Base-by-base conservation (phyloP, 805 yeast species). In the Zygoascus bituminiphila region DNA sequence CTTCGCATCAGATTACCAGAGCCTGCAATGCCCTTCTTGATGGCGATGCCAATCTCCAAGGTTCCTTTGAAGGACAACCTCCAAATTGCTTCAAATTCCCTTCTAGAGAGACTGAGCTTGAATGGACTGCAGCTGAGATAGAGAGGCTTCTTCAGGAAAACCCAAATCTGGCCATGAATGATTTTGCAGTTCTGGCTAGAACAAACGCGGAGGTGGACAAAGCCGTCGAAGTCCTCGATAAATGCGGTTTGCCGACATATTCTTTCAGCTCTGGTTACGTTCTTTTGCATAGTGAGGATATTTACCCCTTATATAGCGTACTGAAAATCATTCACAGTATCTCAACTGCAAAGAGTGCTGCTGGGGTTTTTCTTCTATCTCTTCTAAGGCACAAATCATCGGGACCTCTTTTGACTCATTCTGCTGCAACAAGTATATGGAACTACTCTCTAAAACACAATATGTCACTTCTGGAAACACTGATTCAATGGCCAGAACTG, bases 151-250 rank as follows among this genome's bases (percentile, higher is more conserved):
- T 44, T 14, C 0, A 55, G 51, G 31, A 59, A 64, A 10, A 61
- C 77, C 0, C 70, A 78, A 43, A 58, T 64, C 5, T 74, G 66
- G 42, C 65, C 72, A 22, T 93, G 83, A 21, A 44, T 12, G 54
- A 51, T 59, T 71, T 88, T 52, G 82, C 95, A 0, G 72, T 91
- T 3, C 68, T 91, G 20, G 77, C 84, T 2, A 65, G 97, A 41
- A 71, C 87, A 0, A 75, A 83, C 45, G 36, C 22, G 9, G 31
- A 39, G 12, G 35, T 22, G 5, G 37, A 36, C 8, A 9, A 14
- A 9, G 23, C 41, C 12, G 50, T 22, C 26, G 19, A 22, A n/a
- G 17, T 9, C 22, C 44, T 41, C 22, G 44, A 41, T 6, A 25
- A 41, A 41, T 10, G 4, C 14, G 44, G 44, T 8, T 24, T 41